Evolutionary conservation across 2,329 filamentous ascomycete species (phyloP), one percentile per base, ranked within the genome.

Genomic region (Colletotrichum sp.): DNA sequence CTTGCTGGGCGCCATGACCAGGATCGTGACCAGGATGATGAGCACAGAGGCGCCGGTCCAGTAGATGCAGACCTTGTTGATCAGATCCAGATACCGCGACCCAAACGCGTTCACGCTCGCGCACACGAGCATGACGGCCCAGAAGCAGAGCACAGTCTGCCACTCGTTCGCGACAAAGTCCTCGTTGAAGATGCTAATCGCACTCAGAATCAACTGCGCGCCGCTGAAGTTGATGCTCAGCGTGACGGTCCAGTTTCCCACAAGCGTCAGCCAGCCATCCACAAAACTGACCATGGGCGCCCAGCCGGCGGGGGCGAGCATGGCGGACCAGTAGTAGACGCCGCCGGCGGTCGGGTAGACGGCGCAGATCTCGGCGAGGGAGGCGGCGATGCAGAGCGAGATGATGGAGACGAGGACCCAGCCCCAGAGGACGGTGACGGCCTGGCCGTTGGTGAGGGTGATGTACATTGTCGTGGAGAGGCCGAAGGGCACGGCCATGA

Each of bases 31-130:
- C 49, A 86, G 76, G 62, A 87, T 82, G 65, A 86, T 82, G 64
- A 95, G 76, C 6, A 94, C 92, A 57, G 91, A 92, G 1, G 89
- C 88, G 0, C 86, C 90, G 0, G 93, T 95, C 93, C 93, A 95
- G 81, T 91, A 94, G 70, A 95, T 94, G 82, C 93, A 95, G 63
- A 94, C 83, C 79, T 93, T 94, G 81, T 95, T 95, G 81, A 95
- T 93, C 69, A 94, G 79, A 80, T 94, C 92, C 65, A 95, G 84
- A 71, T 86, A 81, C 69, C 88, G 90, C 7, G 91, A 88, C 1
- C 88, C 89, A 79, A 94, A 95, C 26, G 92, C 88, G 81, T 95
- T 95, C 66, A 94, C 87, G 10, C 88, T 77, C 79, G 92, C 92
- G 80, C 91, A 93, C 30, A 94, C 82, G 8, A 92, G 78, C 90